Percentiles rank a stretch among this genome's conserved stretches.
phyloP scores from a whole-genome alignment of 306 rosid genomes.

The Dalbergia oliveri region DNA sequence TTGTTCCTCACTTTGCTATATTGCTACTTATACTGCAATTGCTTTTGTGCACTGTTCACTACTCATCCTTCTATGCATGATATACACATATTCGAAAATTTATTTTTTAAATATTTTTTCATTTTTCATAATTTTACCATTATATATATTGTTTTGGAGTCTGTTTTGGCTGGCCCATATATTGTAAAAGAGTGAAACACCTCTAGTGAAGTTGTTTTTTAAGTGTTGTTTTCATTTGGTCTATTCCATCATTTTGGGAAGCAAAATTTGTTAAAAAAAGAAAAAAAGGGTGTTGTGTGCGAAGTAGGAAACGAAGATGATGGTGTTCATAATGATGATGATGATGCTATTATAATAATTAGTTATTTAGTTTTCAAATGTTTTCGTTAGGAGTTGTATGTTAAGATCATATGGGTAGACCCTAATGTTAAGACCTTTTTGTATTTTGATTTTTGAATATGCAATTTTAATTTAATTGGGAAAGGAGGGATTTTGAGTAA shows the following conservation, averaged over 20 bases:
- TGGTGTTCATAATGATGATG: constrained; percentile 11
- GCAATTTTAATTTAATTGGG: neutral
- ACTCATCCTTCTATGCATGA: neutral
- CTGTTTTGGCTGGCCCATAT: neutral
- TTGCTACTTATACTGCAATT: neutral
- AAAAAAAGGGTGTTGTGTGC: neutral
- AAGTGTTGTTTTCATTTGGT: neutral
- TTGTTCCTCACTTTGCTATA: neutral
- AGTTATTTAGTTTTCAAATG: constrained; percentile 4
- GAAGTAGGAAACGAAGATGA: neutral
- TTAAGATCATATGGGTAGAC: neutral
- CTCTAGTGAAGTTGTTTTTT: too few species aligned
- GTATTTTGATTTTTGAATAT: constrained; percentile 1
- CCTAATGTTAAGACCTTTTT: neutral
- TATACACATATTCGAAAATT: neutral
- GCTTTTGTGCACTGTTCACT: neutral
- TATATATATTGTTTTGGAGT: too few species aligned
- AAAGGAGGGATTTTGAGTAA: neutral
- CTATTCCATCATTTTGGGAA: neutral
- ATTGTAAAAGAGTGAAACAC: neutral
- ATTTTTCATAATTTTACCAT: too few species aligned
- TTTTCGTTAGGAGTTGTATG: neutral
- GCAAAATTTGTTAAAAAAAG: too few species aligned
- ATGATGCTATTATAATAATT: neutral
- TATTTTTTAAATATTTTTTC: too few species aligned